Evolutionary conservation across 1,139 yeast genomes (phyloP).

Genomic region (Zygoascus meyerae): DNA sequence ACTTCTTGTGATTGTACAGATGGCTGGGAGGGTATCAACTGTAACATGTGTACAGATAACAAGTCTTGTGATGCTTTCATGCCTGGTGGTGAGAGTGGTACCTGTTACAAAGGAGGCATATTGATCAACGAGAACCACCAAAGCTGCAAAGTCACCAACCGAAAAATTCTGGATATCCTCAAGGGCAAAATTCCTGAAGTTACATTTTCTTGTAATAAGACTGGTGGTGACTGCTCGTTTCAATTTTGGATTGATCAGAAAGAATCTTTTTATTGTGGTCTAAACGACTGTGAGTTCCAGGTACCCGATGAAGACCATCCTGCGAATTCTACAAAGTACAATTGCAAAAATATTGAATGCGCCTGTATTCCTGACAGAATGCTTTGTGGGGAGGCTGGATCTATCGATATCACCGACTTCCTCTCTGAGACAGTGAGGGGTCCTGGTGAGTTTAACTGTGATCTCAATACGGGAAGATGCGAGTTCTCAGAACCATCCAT

Average conservation of each 20-base stretch:
- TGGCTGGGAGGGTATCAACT: slow-evolving; percentile 94
- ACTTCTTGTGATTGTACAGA: slow-evolving; percentile 61
- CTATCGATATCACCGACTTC: slow-evolving; percentile 91
- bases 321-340: slow-evolving; percentile 65
- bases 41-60: slow-evolving; percentile 72
- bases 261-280: slow-evolving; percentile 87
- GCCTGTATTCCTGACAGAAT: slow-evolving; percentile 85
- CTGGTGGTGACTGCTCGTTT: slow-evolving; percentile 65
- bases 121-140: slow-evolving; percentile 76
- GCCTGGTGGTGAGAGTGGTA: slow-evolving; percentile 84
- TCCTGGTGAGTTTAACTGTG: slow-evolving; percentile 89
- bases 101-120: slow-evolving; percentile 86
- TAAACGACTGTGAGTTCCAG: slow-evolving; percentile 62
- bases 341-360: slow-evolving; percentile 71
- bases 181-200: slow-evolving; percentile 84
- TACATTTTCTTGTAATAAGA: slow-evolving; percentile 78
- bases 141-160: slow-evolving; percentile 88
- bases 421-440: slow-evolving; percentile 84
- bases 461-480: slow-evolving; percentile 55
- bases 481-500: slow-evolving; percentile 89
- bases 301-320: slow-evolving; percentile 42
- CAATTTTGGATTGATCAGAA: slow-evolving; percentile 92
- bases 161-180: slow-evolving; percentile 73
- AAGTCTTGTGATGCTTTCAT: slow-evolving; percentile 75
- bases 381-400: slow-evolving; percentile 91